Percentiles rank a stretch among this genome's conserved stretches.
Conservation (phyloP, 805 yeast genomes). For the Yamadazyma phyllophila region DNA sequence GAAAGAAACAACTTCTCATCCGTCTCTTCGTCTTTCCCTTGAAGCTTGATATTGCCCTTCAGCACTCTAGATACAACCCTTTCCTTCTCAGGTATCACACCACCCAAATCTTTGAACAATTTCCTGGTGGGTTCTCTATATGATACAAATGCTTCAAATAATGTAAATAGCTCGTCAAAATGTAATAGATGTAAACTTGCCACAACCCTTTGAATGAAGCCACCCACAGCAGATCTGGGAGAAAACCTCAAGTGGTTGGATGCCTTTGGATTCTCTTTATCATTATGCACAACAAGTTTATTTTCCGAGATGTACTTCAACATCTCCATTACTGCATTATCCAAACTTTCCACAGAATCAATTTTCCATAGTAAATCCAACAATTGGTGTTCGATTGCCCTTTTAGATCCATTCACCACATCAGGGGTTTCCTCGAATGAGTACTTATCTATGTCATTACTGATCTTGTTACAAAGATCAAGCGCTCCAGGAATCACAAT, state of each 20-base stretch:
- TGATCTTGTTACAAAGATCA: conserved; percentile 25
- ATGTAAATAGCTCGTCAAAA: conserved; percentile 34
- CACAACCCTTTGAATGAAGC: conserved; percentile 28
- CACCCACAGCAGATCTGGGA: conserved; percentile 27
- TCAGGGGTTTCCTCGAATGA: neutral
- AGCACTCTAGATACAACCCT: neutral
- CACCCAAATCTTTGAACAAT: conserved; percentile 17
- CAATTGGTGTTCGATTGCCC: conserved; percentile 2
- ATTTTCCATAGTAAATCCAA: conserved; percentile 43
- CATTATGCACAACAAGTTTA: neutral
- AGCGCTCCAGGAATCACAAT: conserved; percentile 32
- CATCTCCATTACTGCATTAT: conserved; percentile 15
- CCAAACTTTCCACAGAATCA: conserved; percentile 47
- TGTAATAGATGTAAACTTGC: conserved; percentile 33
- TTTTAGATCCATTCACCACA: neutral
- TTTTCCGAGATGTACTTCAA: neutral
- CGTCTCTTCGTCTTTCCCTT: conserved; percentile 6
- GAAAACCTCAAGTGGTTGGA: conserved; percentile 11
- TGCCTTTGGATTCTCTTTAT: neutral
- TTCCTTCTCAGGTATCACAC: conserved; percentile 3
- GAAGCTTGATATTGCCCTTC: neutral
- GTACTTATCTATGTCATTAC: conserved; percentile 3
- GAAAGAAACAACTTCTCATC: conserved; percentile 16
- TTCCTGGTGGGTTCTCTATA: conserved; percentile 28
- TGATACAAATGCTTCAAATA: conserved; percentile 35